phyloP scores from a whole-genome alignment of 1,284 basidiomycete genomes.

The Moesziomyces antarcticus region DNA sequence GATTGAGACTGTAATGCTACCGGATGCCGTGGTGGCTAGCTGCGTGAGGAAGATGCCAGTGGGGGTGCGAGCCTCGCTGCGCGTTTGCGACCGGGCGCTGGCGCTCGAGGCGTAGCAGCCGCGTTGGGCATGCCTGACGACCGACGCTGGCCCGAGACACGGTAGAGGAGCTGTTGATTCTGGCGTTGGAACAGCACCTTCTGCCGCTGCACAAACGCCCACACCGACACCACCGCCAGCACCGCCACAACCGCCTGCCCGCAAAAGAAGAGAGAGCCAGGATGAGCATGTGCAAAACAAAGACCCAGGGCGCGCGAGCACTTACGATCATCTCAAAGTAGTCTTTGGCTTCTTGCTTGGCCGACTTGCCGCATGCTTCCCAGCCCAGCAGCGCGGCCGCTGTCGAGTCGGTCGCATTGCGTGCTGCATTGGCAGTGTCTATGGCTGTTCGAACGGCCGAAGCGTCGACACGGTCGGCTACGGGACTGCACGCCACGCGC shows the following conservation, averaged over 20 bases:
- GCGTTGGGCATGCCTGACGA: neutral
- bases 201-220: slow-evolving; percentile 38
- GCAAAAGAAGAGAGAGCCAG: neutral
- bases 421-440: neutral
- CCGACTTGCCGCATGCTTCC: slow-evolving; percentile 49
- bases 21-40: neutral
- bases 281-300: neutral
- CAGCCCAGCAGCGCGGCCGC: slow-evolving; percentile 14
- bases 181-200: slow-evolving; percentile 32
- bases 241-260: slow-evolving; percentile 18
- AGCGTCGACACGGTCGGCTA: slow-evolving; percentile 4
- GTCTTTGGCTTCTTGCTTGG: slow-evolving; percentile 38
- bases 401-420: neutral
- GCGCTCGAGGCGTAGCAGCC: too few species aligned
- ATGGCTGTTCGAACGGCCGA: slow-evolving; percentile 12
- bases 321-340: slow-evolving; percentile 49
- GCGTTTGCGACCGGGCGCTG: slow-evolving; percentile 5
- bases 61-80: slow-evolving; percentile 7
- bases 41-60: neutral
- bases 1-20: neutral
- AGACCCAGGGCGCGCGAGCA: neutral
- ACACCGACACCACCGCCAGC: slow-evolving; percentile 29
- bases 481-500: slow-evolving; percentile 32
- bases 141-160: slow-evolving; percentile 23
- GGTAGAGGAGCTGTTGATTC: slow-evolving; percentile 15